A percentile compares a stretch with the other conserved stretches of the same genome.
phyloP scores from a whole-genome alignment of 768 basidiomycete genomes.

The Strobilomyces echinocephalus region DNA sequence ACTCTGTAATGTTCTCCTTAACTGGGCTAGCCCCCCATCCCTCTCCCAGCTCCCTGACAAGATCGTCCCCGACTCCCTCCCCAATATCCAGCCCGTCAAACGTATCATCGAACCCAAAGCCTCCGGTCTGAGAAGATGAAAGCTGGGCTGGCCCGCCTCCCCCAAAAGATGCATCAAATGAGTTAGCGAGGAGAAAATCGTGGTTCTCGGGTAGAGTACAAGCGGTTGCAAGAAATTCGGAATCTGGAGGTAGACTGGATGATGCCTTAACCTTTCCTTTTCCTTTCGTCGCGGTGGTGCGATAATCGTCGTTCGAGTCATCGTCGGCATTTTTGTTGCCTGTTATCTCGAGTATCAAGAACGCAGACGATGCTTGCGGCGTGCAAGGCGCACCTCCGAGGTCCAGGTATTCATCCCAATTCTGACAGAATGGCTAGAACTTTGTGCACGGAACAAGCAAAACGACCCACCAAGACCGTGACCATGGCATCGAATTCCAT shows the following conservation, averaged over 20 bases:
- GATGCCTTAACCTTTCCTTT: constrained; percentile 28
- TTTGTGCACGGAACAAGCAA: background rate
- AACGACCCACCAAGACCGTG: constrained; percentile 47
- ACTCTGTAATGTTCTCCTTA: constrained; percentile 14
- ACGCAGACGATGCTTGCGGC: background rate
- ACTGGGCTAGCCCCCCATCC: constrained; percentile 47
- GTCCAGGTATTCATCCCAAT: constrained; percentile 61
- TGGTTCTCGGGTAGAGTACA: constrained; percentile 72
- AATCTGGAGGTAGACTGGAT: constrained; percentile 22
- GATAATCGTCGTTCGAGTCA: constrained; percentile 47
- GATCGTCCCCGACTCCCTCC: constrained; percentile 66
- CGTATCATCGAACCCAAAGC: constrained; percentile 50
- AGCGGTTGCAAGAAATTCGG: constrained; percentile 44
- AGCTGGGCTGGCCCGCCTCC: constrained; percentile 31
- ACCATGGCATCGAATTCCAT: constrained; percentile 66
- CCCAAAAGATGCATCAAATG: constrained; percentile 59
- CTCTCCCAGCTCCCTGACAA: constrained; percentile 70
- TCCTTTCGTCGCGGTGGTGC: constrained; percentile 32
- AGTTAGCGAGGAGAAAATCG: constrained; percentile 59
- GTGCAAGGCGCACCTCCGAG: constrained; percentile 35
- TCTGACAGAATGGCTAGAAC: constrained; percentile 30
- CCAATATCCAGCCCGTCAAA: constrained; percentile 54
- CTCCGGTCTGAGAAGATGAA: constrained; percentile 55
- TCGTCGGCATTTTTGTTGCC: constrained; percentile 22
- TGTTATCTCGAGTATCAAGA: background rate